Evolutionary conservation across 805 yeast species (phyloP), one percentile per base, ranked within the genome.

Genomic region (Metschnikowia arizonensis): DNA sequence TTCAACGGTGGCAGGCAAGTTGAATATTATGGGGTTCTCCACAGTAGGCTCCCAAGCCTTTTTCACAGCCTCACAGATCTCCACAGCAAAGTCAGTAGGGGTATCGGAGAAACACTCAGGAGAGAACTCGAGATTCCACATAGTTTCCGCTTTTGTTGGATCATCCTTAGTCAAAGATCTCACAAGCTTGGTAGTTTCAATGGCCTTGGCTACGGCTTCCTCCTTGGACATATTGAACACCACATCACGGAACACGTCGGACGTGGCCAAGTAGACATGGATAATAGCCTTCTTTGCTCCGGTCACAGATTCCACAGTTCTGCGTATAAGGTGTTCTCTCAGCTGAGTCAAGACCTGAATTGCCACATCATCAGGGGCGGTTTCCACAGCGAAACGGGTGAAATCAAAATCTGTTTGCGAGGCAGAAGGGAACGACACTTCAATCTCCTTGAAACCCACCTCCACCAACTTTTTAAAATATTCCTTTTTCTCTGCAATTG

Each of bases 331-430:
- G 50, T 81, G 85, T 58, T 83, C 89, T 65, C 91, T 74, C n/a
- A 85, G 81, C 62, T 82, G 91, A 25, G 85, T 83, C 45, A 84
- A 71, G 47, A 82, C 88, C 68, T 84, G 91, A 55, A 84, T 80
- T 33, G 75, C 63, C 17, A 84, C 90, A 58, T 83, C 91, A 15
- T 75, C 84, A 9, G 91, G 91, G 24, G 88, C 85, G 56, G 79
- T 78, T 61, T 82, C 87, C 35, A 84, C 88, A 5, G 89, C 90
- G 56, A 79, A 84, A 48, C 89, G 72, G 18, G 91, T 84, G 71
- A 84, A 84, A 64, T 84, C 91, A 58, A 84, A 84, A 66, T 84
- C 91, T 5, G 88, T 82, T 61, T 84, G 90, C 3, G 89, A 83
- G 3, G 90, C 90, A 24, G 88, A 81, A 8, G 91, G 91, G 68